A percentile compares a stretch with the other conserved stretches of the same genome.
phyloP scores from a whole-genome alignment of 2,329 filamentous ascomycete genomes.

The Cordyceps pruinosa region DNA sequence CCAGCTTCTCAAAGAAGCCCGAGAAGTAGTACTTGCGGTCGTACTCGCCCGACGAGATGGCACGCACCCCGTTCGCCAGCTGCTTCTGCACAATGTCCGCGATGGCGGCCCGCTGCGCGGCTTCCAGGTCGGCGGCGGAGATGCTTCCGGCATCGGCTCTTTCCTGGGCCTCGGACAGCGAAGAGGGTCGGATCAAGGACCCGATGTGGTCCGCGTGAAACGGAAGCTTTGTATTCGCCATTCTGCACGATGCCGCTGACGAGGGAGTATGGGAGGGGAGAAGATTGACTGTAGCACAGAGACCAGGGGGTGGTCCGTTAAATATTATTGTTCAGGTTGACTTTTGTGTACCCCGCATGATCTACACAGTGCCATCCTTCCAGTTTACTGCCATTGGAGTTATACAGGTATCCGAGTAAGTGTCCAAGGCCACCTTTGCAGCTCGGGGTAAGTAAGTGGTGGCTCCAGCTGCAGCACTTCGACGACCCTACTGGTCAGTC shows the following conservation, averaged over 20 bases:
- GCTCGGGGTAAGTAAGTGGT: no score
- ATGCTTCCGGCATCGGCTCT: conserved; percentile 43
- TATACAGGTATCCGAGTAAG: not conserved
- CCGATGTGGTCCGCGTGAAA: conserved; percentile 70
- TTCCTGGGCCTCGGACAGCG: conserved; percentile 47
- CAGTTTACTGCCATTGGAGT: not conserved
- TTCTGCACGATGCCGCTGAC: not conserved
- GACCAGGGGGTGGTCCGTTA: not conserved
- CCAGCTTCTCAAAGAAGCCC: conserved; percentile 42
- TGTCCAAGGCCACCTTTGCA: no score
- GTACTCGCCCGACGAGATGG: conserved; percentile 65
- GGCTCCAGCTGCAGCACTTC: no score
- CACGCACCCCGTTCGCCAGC: conserved; percentile 53
- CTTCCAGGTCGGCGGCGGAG: conserved; percentile 37
- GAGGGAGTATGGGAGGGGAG: not conserved
- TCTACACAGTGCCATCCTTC: not conserved
- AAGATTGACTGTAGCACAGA: not conserved
- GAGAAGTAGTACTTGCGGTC: conserved; percentile 43
- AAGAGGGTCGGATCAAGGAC: conserved; percentile 59
- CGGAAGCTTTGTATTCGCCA: conserved; percentile 31
- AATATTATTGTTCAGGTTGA: not conserved
- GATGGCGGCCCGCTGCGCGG: conserved; percentile 56
- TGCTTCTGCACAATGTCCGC: conserved; percentile 59
- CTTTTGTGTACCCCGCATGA: not conserved
- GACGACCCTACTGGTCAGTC: no score